Base-by-base conservation (phyloP, 2,329 filamentous ascomycete species). In the Penicillium janthinellum region DNA sequence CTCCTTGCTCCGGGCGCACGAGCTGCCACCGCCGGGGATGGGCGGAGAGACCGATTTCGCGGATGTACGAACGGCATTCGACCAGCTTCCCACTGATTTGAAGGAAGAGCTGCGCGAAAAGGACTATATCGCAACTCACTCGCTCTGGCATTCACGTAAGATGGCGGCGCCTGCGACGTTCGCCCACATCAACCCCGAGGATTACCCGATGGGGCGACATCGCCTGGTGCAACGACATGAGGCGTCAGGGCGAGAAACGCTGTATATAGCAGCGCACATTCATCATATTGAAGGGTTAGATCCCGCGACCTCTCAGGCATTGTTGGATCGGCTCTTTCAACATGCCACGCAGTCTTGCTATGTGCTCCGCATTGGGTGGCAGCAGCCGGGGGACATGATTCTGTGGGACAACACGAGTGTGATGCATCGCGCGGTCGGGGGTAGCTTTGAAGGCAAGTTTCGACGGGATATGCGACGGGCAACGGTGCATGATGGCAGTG, bases 331-430 rank as follows among this genome's bases (percentile, higher is more conserved):
- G 8, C 61, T 82, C 41, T 63, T 82, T 41, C 65, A 67, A 2
- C 82, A 85, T 67, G 79, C 76, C 0, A 80, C 78, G 5, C 79
- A 83, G 71, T 69, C 76, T 0, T 81, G 81, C 66, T 83, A 83
- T 64, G 69, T 77, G 0, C 59, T 81, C 7, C 76, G 73, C 5
- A 75, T 86, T 3, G 69, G 75, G 42, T 87, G 84, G 84, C 63
- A 79, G 31, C 67, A 79, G 7, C 66, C 72, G 0, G 79, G 82
- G 0, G 85, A 87, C 66, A 49, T 87, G 57, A 69, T 87, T 15
- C 77, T 84, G 17, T 87, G 85, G 85, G 85, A 88, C 64, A 87
- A 87, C 67, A 82, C 82, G 0, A 80, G 77, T 51, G 81, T 83
- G 15, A 78, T 87, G 77, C 84, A 88, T 70, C 72, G 83, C 5